These are phyloP conservation scores for Blastocystis sp. DNA, from an alignment of 352 stramenopile species.

Conservation along the genomic window DNA sequence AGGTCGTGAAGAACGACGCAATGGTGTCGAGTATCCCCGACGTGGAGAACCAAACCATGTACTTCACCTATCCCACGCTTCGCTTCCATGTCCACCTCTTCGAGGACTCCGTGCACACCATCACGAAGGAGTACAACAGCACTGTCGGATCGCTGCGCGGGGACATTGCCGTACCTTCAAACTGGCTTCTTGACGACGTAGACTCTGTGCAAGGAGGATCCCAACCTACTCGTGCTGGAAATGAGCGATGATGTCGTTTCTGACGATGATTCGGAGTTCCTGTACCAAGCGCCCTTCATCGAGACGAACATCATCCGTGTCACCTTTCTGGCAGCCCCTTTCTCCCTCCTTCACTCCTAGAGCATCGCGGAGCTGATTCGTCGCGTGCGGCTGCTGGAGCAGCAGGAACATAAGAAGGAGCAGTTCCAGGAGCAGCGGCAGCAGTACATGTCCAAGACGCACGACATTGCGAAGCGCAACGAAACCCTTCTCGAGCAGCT, in stretches of 20 bases:
- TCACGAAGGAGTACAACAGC: not conserved
- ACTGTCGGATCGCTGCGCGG: not conserved
- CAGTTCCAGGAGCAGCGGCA: not conserved
- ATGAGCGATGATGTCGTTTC: not conserved
- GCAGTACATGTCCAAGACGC: not conserved
- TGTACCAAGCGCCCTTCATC: constrained; percentile 46
- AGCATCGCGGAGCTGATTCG: constrained; percentile 42
- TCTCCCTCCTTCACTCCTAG: not conserved
- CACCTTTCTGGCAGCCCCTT: not conserved
- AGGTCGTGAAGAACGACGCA: not conserved
- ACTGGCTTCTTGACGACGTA: not conserved
- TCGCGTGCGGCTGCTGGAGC: constrained; percentile 34
- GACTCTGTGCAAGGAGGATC: constrained; percentile 31
- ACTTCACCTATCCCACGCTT: constrained; percentile 11
- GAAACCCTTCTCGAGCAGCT: constrained; percentile 13
- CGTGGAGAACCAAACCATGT: not conserved
- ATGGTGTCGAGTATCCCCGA: not conserved
- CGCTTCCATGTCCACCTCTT: not conserved
- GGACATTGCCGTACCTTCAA: not conserved
- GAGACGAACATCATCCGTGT: constrained; percentile 1
- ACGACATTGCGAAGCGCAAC: constrained; percentile 22
- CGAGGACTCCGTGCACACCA: not conserved
- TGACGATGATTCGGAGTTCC: not conserved
- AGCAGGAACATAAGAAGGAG: not conserved
- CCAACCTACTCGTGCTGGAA: constrained; percentile 45